Conservation (phyloP, 106 monocot species). For the Alisma plantagoaquatica region DNA sequence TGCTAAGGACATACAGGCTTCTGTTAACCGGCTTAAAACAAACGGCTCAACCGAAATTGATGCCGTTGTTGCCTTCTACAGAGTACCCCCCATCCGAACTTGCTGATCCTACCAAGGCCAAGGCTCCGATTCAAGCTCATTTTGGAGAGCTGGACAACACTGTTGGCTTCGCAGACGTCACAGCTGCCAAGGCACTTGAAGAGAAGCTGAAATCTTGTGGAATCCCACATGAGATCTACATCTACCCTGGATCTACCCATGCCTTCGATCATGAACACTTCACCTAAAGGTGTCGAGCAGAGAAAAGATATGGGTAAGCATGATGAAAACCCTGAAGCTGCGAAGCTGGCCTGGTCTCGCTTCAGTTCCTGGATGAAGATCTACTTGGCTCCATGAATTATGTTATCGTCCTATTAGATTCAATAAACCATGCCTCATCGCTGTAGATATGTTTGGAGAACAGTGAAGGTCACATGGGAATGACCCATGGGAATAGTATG, state of each 20-base stretch:
- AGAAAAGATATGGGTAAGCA: constrained; percentile 64
- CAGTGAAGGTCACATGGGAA: too few species aligned
- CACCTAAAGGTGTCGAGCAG: constrained; percentile 55
- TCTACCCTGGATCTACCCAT: constrained; percentile 55
- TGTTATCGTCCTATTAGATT: too few species aligned
- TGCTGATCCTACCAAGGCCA: too few species aligned
- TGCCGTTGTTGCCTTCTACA: too few species aligned
- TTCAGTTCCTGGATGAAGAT: constrained; percentile 76
- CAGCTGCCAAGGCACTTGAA: constrained; percentile 64
- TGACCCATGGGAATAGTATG: too few species aligned
- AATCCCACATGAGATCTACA: constrained; percentile 54
- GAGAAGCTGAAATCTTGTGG: constrained; percentile 63
- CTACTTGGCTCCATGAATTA: constrained; percentile 18
- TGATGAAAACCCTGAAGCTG: constrained; percentile 45
- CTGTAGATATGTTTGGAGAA: too few species aligned
- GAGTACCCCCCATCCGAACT: too few species aligned
- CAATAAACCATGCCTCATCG: too few species aligned
- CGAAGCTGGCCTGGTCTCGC: constrained; percentile 66
- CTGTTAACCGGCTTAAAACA: constrained; percentile 70
- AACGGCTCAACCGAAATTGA: too few species aligned
- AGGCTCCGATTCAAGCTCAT: too few species aligned
- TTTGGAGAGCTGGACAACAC: too few species aligned
- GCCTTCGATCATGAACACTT: constrained; percentile 73
- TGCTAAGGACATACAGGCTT: constrained; percentile 65
- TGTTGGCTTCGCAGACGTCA: too few species aligned